Conservation (phyloP, 2,329 filamentous ascomycete genomes). For the Plenodomus biglobosus region DNA sequence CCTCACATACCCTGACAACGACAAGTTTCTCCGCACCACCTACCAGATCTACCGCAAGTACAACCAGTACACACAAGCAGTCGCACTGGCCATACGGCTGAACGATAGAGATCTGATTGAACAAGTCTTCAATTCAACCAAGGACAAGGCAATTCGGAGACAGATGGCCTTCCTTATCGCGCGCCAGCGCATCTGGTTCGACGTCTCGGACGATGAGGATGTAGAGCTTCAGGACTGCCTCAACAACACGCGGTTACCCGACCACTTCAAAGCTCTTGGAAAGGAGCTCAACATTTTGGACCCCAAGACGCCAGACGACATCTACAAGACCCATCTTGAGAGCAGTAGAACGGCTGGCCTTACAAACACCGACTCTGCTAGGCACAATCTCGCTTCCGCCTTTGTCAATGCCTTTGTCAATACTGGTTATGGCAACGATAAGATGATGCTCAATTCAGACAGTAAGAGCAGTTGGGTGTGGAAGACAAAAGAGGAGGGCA, state of each 20-base stretch:
- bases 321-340: conserved; percentile 98
- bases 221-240: conserved; percentile 78
- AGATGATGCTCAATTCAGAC: conserved; percentile 92
- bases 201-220: conserved; percentile 70
- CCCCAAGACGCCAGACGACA: conserved; percentile 95
- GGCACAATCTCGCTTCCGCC: conserved; percentile 91
- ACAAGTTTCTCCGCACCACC: conserved; percentile 88
- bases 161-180: conserved; percentile 93
- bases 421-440: conserved; percentile 91
- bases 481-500: conserved; percentile 98
- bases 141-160: conserved; percentile 81
- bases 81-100: conserved; percentile 88
- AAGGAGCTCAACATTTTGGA: conserved; percentile 97
- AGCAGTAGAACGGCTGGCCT: conserved; percentile 89
- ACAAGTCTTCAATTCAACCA: conserved; percentile 75
- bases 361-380: conserved; percentile 92
- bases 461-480: conserved; percentile 90
- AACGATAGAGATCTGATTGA: conserved; percentile 85
- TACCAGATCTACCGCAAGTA: conserved; percentile 93
- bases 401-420: conserved; percentile 99
- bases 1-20: conserved; percentile 95
- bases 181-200: conserved; percentile 83
- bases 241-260: conserved; percentile 82
- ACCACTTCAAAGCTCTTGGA: conserved; percentile 89
- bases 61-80: conserved; percentile 89